These are phyloP conservation scores for Cryphonectria parasitica DNA, from an alignment of 2,329 filamentous ascomycete species.

Conservation along the genomic window DNA sequence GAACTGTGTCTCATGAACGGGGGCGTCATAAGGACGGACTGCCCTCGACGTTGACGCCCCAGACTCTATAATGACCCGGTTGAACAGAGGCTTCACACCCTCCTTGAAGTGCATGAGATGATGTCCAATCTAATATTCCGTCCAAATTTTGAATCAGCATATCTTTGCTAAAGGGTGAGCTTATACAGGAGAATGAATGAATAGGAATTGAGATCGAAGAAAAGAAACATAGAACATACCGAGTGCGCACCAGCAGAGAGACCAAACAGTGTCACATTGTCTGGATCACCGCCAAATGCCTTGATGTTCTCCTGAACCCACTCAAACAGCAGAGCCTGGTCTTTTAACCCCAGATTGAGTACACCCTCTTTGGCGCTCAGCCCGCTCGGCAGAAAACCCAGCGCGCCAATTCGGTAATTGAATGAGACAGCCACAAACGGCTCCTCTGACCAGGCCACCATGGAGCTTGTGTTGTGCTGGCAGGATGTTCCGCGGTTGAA, in stretches of 20 bases:
- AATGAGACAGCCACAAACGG: constrained; percentile 54
- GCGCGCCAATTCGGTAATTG: constrained; percentile 57
- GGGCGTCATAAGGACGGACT: constrained; percentile 47
- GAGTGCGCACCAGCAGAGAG: constrained; percentile 56
- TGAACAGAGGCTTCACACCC: constrained; percentile 40
- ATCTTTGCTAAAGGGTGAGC: background rate
- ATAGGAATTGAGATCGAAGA: background rate
- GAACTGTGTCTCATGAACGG: constrained; percentile 54
- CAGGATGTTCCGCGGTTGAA: constrained; percentile 47
- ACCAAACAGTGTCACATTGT: constrained; percentile 54
- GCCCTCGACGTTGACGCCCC: constrained; percentile 46
- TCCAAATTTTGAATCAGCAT: background rate
- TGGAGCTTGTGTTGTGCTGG: constrained; percentile 52
- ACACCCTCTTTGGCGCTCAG: constrained; percentile 55
- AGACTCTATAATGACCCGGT: constrained; percentile 45
- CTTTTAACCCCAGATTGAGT: constrained; percentile 60
- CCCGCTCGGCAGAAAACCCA: constrained; percentile 63
- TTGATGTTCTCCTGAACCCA: constrained; percentile 60
- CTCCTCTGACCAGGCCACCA: constrained; percentile 51
- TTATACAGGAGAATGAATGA: no score
- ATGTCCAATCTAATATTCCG: constrained; percentile 53
- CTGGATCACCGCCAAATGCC: constrained; percentile 55
- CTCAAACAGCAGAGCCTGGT: constrained; percentile 54
- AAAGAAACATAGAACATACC: constrained; percentile 36
- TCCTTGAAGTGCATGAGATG: constrained; percentile 52